Evolutionary conservation across 2,329 filamentous ascomycete species (phyloP), one percentile per base, ranked within the genome.

Genomic region (Neodidymelliopsis sp.): DNA sequence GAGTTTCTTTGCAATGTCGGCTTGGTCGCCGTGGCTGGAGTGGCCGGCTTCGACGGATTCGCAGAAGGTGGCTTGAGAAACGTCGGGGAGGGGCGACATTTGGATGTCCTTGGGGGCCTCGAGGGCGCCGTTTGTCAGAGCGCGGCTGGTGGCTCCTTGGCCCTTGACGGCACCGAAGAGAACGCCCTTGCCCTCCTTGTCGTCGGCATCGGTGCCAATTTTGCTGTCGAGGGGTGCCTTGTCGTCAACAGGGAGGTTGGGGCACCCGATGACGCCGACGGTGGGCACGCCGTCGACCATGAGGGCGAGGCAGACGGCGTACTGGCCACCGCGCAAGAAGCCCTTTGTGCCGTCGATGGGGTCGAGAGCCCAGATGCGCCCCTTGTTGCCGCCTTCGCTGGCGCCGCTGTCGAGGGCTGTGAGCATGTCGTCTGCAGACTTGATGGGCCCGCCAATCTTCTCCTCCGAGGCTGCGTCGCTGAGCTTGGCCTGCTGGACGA

Each of bases 291-390:
- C 94, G 67, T 97, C 91, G 20, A 96, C 89, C 77, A 99, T 88
- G 63, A 99, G 80, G 25, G 84, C 94, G 4, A 99, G 83, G 71
- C 93, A 97, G 43, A 99, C 91, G 45, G 94, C 95, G 71, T 99
- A 99, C 78, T 99, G 94, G 28, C 92, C 95, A 42, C 94, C 94
- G 55, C 95, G 85, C 53, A 99, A 80, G 78, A 99, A 99, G 22
- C 94, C 95, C 78, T 97, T 96, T 43, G 94, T 99, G 59, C 94
- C 94, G 74, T 99, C 94, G 56, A 99, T 97, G 51, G 94, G 94
- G 74, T 99, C 94, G 48, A 99, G 86, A 29, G 93, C 90, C 94
- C 94, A 99, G 73, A 97, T 90, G 60, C 94, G 82, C 55, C 91
- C 91, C 58, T 79, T 81, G 53, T 77, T 73, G 20, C 91, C 91